A percentile compares a stretch with the other conserved stretches of the same genome.
phyloP scores from a whole-genome alignment of 805 yeast species.

The Isabelozyma pseudorhagii region DNA sequence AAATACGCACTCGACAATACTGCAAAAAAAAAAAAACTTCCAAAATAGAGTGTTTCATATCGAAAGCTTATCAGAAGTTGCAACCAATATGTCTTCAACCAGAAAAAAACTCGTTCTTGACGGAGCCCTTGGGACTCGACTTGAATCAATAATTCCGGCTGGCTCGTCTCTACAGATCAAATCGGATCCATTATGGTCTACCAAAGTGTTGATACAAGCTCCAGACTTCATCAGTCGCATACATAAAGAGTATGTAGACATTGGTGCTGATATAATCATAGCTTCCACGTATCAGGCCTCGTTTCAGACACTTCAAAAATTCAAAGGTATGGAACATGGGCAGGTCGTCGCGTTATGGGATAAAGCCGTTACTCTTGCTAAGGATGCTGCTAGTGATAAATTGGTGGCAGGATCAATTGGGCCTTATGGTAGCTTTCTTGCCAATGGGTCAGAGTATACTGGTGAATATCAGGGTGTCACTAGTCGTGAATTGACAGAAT shows the following conservation, averaged over 20 bases:
- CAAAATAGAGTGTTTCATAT: background rate
- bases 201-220: slow-evolving; percentile 44
- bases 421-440: slow-evolving; percentile 70
- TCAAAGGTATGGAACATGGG: slow-evolving; percentile 12
- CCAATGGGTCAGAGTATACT: slow-evolving; percentile 69
- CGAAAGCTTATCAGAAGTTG: too few species aligned
- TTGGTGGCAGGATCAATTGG: slow-evolving; percentile 66
- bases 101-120: slow-evolving; percentile 28
- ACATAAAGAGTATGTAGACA: slow-evolving; percentile 47
- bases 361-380: slow-evolving; percentile 20
- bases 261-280: slow-evolving; percentile 54
- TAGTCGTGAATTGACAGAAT: slow-evolving; percentile 38
- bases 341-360: slow-evolving; percentile 16
- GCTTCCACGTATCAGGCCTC: slow-evolving; percentile 65
- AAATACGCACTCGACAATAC: background rate
- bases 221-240: slow-evolving; percentile 45
- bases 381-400: slow-evolving; percentile 8
- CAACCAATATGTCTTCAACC: too few species aligned
- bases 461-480: slow-evolving; percentile 54
- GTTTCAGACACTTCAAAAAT: slow-evolving; percentile 31
- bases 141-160: slow-evolving; percentile 45
- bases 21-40: background rate
- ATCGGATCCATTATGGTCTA: slow-evolving; percentile 58
- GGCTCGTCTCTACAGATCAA: slow-evolving; percentile 16
- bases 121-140: slow-evolving; percentile 66